Percentiles rank a stretch among this genome's conserved stretches.
These are phyloP conservation scores for Pittosporum tobira DNA, from an alignment of 129 eudicot species.

Conservation along the genomic window DNA sequence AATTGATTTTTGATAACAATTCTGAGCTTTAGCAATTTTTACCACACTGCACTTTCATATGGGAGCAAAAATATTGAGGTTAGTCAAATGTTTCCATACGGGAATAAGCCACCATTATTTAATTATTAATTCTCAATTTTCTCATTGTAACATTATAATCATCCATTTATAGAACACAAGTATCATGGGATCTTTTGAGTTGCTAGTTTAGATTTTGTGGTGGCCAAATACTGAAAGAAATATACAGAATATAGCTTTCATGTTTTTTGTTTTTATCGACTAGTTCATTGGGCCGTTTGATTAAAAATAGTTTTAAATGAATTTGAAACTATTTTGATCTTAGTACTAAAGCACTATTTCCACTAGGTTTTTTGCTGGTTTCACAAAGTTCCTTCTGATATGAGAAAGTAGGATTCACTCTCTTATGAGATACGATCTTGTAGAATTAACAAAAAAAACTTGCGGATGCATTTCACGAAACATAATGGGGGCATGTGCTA, in stretches of 20 bases:
- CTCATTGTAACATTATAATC: background rate
- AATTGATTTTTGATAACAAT: constrained; percentile 54
- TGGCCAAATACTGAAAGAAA: background rate
- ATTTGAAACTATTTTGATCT: no score
- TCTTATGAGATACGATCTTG: no score
- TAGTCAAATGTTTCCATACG: background rate
- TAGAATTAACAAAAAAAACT: no score
- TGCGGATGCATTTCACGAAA: no score
- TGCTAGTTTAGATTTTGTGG: background rate
- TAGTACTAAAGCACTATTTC: no score
- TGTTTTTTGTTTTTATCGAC: background rate
- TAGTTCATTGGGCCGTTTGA: no score
- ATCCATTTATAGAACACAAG: background rate
- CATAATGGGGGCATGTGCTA: no score
- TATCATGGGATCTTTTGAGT: background rate
- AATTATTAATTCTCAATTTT: constrained; percentile 5
- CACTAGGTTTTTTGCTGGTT: no score
- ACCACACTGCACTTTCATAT: background rate
- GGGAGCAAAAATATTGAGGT: constrained; percentile 6
- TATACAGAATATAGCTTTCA: background rate
- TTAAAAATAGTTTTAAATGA: no score
- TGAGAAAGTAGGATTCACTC: no score
- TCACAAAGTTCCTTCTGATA: no score
- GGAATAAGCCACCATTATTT: constrained; percentile 11
- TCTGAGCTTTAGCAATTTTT: background rate